Evolutionary conservation across 2,329 filamentous ascomycete genomes (phyloP).

Genomic region (Fusarium neocosmosporiellum): DNA sequence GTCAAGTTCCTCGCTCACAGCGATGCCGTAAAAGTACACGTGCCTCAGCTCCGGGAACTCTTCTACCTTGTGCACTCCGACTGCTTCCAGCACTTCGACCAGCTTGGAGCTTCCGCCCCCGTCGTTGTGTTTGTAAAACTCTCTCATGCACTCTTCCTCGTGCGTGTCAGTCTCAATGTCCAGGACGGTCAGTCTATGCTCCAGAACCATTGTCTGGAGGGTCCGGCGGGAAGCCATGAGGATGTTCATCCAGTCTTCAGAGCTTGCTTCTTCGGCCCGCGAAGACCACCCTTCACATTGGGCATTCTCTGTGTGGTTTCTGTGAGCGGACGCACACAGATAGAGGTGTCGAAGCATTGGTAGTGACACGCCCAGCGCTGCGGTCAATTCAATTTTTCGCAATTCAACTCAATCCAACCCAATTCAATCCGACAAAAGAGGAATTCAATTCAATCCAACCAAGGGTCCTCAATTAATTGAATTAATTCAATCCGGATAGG

Average conservation of each 20-base stretch:
- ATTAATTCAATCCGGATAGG: too few relatives aligned
- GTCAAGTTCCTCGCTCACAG: accelerated
- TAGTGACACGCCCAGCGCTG: not conserved
- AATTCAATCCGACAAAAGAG: too few relatives aligned
- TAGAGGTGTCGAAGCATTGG: not conserved
- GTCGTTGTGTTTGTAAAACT: not conserved
- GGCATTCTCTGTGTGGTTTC: not conserved
- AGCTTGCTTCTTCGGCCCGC: not conserved
- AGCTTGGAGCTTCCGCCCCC: not conserved
- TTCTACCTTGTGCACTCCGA: not conserved
- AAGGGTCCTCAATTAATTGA: too few relatives aligned
- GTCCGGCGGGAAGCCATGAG: not conserved
- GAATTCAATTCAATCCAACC: too few relatives aligned
- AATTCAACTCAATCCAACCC: too few relatives aligned
- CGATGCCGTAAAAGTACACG: slow-evolving; percentile 21
- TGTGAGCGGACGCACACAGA: not conserved
- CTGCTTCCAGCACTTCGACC: not conserved
- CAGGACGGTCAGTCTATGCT: not conserved
- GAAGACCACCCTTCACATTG: not conserved
- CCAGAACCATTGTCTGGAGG: not conserved
- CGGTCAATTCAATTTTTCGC: too few relatives aligned
- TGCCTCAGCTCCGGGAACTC: not conserved
- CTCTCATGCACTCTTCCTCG: not conserved
- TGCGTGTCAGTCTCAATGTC: not conserved
- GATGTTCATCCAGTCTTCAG: not conserved